A percentile compares a stretch with the other conserved stretches of the same genome.
These are phyloP conservation scores for Clonostachys solani DNA, from an alignment of 2,329 filamentous ascomycete species.

Conservation along the genomic window DNA sequence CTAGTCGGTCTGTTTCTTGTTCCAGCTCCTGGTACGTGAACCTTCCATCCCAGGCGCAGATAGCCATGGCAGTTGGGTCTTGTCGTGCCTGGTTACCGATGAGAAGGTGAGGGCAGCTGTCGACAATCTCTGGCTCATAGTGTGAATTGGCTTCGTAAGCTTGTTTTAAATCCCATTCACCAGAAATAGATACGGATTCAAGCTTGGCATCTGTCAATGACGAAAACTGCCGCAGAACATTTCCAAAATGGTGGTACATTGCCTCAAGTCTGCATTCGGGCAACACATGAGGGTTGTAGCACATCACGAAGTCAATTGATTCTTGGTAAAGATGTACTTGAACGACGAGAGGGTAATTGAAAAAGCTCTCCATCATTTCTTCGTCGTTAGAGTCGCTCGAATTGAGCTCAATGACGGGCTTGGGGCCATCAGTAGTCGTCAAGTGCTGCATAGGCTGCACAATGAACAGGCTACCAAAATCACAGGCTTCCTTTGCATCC, in stretches of 20 bases:
- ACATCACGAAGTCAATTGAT: not conserved
- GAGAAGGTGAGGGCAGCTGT: not conserved
- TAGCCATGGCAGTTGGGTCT: not conserved
- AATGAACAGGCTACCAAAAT: constrained; percentile 3
- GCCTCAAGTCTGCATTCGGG: not conserved
- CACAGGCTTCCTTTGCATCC: constrained; percentile 2
- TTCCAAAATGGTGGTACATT: not conserved
- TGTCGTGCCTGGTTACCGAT: not conserved
- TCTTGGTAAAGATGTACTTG: constrained; percentile 1
- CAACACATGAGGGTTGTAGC: constrained; percentile 1
- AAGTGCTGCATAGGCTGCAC: constrained; percentile 2
- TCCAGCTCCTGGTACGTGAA: constrained; percentile 15
- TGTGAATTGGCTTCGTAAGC: constrained; percentile 12
- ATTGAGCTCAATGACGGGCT: not conserved
- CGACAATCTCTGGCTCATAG: not conserved
- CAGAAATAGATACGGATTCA: not conserved
- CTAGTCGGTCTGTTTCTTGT: constrained; percentile 8
- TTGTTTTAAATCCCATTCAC: not conserved
- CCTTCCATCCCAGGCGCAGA: not conserved
- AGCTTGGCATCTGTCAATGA: not conserved
- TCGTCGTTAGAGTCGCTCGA: not conserved
- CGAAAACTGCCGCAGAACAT: not conserved
- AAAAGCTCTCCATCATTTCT: constrained; percentile 15
- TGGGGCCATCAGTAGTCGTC: not conserved
- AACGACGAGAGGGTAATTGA: constrained; percentile 5